phyloP scores from a whole-genome alignment of 768 basidiomycete species.

The Lactarius pseudohatsudake region DNA sequence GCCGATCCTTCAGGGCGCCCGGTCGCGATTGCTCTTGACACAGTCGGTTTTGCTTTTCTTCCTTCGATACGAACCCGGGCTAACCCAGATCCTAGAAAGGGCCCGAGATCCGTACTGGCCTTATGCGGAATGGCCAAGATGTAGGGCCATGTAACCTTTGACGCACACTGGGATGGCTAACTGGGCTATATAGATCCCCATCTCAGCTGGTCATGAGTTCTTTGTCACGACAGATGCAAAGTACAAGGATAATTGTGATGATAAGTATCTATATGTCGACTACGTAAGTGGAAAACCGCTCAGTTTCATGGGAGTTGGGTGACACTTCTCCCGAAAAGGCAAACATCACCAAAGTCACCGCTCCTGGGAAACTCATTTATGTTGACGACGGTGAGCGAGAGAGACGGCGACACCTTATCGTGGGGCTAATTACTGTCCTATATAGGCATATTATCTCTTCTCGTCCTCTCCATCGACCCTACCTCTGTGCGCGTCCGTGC shows the following conservation, averaged over 20 bases:
- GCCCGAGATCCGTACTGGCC: slow-evolving; percentile 96
- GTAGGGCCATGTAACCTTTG: slow-evolving; percentile 46
- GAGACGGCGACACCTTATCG: background rate
- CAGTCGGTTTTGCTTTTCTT: slow-evolving; percentile 51
- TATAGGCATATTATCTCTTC: slow-evolving; percentile 82
- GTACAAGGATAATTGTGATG: slow-evolving; percentile 76
- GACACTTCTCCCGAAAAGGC: slow-evolving; percentile 42
- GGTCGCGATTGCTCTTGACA: slow-evolving; percentile 96
- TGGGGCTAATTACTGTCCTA: slow-evolving; percentile 1
- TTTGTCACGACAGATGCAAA: slow-evolving; percentile 81
- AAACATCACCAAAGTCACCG: slow-evolving; percentile 94
- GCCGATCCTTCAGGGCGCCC: slow-evolving; percentile 80
- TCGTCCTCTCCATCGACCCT: slow-evolving; percentile 88
- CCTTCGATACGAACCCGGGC: background rate
- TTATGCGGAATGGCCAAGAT: slow-evolving; percentile 84
- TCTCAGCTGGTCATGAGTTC: slow-evolving; percentile 93
- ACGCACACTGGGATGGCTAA: slow-evolving; percentile 17
- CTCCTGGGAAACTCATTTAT: slow-evolving; percentile 96
- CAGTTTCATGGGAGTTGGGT: slow-evolving; percentile 3
- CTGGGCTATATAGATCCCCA: slow-evolving; percentile 56
- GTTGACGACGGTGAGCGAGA: slow-evolving; percentile 81
- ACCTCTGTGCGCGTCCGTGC: slow-evolving; percentile 78
- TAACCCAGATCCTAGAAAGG: slow-evolving; percentile 70
- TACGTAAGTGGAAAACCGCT: slow-evolving; percentile 59
- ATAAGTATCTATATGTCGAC: slow-evolving; percentile 88